These are phyloP conservation scores for Amaranthus hypochondriacus DNA, from an alignment of 148 eudicot genomes.

Conservation along the genomic window DNA sequence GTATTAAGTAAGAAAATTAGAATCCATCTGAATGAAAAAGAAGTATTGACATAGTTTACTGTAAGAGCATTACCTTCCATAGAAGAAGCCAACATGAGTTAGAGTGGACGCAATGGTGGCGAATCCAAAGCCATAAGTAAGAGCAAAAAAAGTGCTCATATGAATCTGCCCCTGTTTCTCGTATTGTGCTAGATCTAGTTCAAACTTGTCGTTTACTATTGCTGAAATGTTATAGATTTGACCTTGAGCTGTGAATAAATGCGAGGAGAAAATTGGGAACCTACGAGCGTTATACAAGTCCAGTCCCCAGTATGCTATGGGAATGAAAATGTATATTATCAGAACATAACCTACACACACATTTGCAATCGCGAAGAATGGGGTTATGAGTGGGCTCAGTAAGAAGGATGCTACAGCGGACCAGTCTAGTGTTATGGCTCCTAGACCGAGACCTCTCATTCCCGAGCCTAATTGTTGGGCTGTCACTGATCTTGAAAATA, in stretches of 20 bases:
- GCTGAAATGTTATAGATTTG: slow-evolving; percentile 62
- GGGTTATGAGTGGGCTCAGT: slow-evolving; percentile 72
- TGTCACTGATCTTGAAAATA: slow-evolving; percentile 70
- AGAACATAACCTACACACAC: slow-evolving; percentile 54
- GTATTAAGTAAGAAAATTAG: background rate
- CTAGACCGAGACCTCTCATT: slow-evolving; percentile 76
- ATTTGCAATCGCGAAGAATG: slow-evolving; percentile 80
- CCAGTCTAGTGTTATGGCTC: slow-evolving; percentile 85
- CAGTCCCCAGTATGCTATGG: slow-evolving; percentile 79
- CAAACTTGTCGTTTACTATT: slow-evolving; percentile 70
- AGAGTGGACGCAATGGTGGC: slow-evolving; percentile 84
- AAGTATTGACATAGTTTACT: background rate
- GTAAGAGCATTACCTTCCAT: slow-evolving; percentile 60
- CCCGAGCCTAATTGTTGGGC: slow-evolving; percentile 94
- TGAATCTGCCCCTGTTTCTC: slow-evolving; percentile 65
- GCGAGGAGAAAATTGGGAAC: slow-evolving; percentile 84
- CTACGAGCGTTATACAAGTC: slow-evolving; percentile 56
- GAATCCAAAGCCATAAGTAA: slow-evolving; percentile 87
- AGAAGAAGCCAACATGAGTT: slow-evolving; percentile 72
- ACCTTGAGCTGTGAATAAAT: slow-evolving; percentile 65
- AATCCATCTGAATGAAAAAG: background rate
- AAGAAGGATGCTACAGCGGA: slow-evolving; percentile 74
- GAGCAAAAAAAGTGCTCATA: slow-evolving; percentile 85
- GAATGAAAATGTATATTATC: slow-evolving; percentile 67
- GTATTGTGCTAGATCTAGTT: slow-evolving; percentile 48